These are phyloP conservation scores for Poteriospumella lacustris DNA, from an alignment of 108 stramenopile species.

Conservation along the genomic window DNA sequence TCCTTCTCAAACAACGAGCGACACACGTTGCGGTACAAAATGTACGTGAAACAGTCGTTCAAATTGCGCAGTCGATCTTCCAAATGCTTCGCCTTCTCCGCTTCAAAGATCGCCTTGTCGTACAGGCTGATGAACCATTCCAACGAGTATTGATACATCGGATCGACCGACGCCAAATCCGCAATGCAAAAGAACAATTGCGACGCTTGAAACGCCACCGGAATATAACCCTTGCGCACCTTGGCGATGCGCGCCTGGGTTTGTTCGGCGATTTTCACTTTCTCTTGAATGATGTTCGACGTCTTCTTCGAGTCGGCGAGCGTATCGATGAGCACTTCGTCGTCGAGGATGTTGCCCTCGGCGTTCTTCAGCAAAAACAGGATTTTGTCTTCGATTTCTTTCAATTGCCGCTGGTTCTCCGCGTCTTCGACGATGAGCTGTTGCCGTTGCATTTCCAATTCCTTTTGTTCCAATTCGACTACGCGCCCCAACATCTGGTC, in stretches of 20 bases:
- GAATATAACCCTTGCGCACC: conserved; percentile 47
- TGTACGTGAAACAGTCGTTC: conserved; percentile 52
- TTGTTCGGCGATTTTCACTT: conserved; percentile 51
- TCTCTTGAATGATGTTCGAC: conserved; percentile 52
- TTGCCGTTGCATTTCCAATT: conserved; percentile 52
- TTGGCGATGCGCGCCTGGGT: conserved; percentile 49
- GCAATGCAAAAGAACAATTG: conserved; percentile 63
- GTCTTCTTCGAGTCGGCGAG: conserved; percentile 55
- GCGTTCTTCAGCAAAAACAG: conserved; percentile 53
- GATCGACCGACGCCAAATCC: conserved; percentile 54
- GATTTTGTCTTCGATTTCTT: conserved; percentile 60
- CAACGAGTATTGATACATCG: conserved; percentile 66
- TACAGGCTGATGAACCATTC: conserved; percentile 62
- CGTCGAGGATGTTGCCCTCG: conserved; percentile 62
- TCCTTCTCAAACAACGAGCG: conserved; percentile 60
- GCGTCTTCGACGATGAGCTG: conserved; percentile 57
- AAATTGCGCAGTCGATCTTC: conserved; percentile 49
- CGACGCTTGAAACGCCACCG: conserved; percentile 56
- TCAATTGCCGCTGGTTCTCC: conserved; percentile 52
- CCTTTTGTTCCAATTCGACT: conserved; percentile 47
- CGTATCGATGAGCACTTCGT: conserved; percentile 60
- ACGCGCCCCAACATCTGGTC: conserved; percentile 65
- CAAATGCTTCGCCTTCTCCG: conserved; percentile 34
- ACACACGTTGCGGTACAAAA: conserved; percentile 60
- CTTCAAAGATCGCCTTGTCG: conserved; percentile 53